These are phyloP conservation scores for Vitis hybrid DNA, from an alignment of 177 flowering plant species.

Conservation along the genomic window DNA sequence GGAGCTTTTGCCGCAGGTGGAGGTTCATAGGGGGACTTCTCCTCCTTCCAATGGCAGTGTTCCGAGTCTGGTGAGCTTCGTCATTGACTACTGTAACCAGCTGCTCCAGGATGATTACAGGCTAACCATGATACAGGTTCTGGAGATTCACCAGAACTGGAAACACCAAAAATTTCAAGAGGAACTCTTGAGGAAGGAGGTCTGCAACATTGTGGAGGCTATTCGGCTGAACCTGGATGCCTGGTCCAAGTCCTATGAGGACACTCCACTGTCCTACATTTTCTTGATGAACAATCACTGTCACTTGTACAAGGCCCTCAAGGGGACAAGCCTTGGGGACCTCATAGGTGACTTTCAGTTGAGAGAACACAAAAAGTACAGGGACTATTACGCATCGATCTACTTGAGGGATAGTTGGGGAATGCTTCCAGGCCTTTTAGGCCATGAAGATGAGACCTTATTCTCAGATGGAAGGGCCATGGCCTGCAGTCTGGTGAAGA, in stretches of 20 bases:
- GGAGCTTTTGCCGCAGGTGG: constrained; percentile 79
- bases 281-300: constrained; percentile 90
- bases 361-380: constrained; percentile 60
- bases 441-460: constrained; percentile 45
- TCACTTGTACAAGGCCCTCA: constrained; percentile 54
- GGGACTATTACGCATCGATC: constrained; percentile 51
- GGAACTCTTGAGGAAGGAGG: constrained; percentile 45
- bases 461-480: constrained; percentile 55
- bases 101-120: constrained; percentile 67
- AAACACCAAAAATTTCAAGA: constrained; percentile 61
- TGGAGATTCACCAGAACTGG: constrained; percentile 81
- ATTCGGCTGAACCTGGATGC: constrained; percentile 71
- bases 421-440: constrained; percentile 48
- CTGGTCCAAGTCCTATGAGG: constrained; percentile 72
- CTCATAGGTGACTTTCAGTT: constrained; percentile 74
- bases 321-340: constrained; percentile 71
- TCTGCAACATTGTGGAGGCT: constrained; percentile 54
- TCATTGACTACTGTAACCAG: constrained; percentile 70
- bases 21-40: constrained; percentile 58
- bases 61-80: constrained; percentile 73
- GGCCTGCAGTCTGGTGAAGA: constrained; percentile 57
- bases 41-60: constrained; percentile 87
- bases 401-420: constrained; percentile 87
- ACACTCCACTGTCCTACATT: constrained; percentile 49
- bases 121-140: constrained; percentile 57